phyloP scores from a whole-genome alignment of 106 monocot genomes.

The Dioscorea dumetorum region DNA sequence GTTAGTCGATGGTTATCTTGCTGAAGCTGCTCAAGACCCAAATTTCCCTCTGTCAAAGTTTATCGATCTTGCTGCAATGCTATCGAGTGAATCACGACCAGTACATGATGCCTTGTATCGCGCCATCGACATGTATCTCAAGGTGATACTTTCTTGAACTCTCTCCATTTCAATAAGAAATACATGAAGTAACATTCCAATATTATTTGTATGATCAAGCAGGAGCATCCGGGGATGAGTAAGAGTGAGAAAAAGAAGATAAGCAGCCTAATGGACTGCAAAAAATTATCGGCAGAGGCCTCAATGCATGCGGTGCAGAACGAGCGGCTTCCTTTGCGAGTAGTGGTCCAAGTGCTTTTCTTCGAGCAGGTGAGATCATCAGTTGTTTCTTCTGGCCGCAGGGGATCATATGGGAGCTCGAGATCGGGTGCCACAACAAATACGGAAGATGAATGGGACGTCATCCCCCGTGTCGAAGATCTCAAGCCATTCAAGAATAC shows the following conservation, averaged over 20 bases:
- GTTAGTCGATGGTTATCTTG: conserved; percentile 65
- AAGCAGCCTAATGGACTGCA: conserved; percentile 73
- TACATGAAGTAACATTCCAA: too few relatives aligned
- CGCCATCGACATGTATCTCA: conserved; percentile 76
- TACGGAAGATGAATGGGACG: conserved; percentile 65
- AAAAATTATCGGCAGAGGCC: conserved; percentile 62
- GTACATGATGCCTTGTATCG: conserved; percentile 74
- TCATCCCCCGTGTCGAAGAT: conserved; percentile 17
- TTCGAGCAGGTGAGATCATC: conserved; percentile 66
- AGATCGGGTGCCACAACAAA: conserved; percentile 50
- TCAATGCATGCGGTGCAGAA: conserved; percentile 86
- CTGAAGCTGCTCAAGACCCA: conserved; percentile 71
- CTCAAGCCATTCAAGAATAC: conserved; percentile 34
- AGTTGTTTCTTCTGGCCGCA: conserved; percentile 13
- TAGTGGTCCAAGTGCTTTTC: conserved; percentile 83
- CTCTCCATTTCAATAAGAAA: too few relatives aligned
- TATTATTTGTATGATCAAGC: conserved; percentile 2
- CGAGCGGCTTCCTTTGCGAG: conserved; percentile 74
- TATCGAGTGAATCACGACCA: conserved; percentile 43
- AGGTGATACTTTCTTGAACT: conserved; percentile 29
- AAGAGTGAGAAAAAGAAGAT: conserved; percentile 85
- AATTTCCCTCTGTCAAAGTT: conserved; percentile 67
- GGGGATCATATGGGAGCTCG: conserved; percentile 64
- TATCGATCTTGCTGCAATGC: conserved; percentile 67
- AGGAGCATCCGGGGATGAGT: conserved; percentile 71